phyloP scores from a whole-genome alignment of 2,329 filamentous ascomycete species.

The Falciphora oryzae region DNA sequence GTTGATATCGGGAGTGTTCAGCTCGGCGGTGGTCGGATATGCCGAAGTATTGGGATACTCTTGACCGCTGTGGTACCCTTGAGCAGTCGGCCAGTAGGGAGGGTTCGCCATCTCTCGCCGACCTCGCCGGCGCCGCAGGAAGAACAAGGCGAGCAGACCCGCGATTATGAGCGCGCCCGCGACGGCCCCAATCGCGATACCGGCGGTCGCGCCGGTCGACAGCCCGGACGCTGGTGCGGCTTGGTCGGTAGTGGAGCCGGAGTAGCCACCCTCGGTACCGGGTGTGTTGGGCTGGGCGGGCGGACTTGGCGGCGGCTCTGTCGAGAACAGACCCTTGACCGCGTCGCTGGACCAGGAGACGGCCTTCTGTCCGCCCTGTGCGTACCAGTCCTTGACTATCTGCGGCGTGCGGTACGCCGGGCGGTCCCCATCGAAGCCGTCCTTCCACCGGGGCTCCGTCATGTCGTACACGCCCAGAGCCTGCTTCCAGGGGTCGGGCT shows the following conservation, averaged over 20 bases:
- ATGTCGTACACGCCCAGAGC: constrained; percentile 35
- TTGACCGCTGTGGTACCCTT: too few species aligned
- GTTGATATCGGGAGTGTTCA: too few species aligned
- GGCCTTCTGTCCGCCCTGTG: constrained; percentile 20
- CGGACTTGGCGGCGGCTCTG: not conserved
- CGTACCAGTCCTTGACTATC: constrained; percentile 28
- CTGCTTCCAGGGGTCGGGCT: constrained; percentile 29
- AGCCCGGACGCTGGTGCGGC: too few species aligned
- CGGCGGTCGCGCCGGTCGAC: not conserved
- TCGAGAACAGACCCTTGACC: constrained; percentile 20
- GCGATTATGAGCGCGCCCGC: not conserved
- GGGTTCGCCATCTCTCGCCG: not conserved
- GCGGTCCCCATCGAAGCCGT: constrained; percentile 28
- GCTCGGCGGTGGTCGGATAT: too few species aligned
- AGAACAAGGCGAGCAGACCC: not conserved
- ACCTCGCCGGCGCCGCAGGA: not conserved
- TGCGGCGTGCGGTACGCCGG: constrained; percentile 6
- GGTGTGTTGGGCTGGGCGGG: not conserved
- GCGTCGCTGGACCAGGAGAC: constrained; percentile 22
- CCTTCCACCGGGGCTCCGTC: constrained; percentile 28
- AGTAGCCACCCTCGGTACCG: not conserved
- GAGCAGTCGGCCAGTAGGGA: too few species aligned
- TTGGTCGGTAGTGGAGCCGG: not conserved
- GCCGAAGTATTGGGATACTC: too few species aligned
- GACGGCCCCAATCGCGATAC: not conserved